phyloP scores from a whole-genome alignment of 2,329 filamentous ascomycete genomes.

The Macrophomina pseudophaseolina region DNA sequence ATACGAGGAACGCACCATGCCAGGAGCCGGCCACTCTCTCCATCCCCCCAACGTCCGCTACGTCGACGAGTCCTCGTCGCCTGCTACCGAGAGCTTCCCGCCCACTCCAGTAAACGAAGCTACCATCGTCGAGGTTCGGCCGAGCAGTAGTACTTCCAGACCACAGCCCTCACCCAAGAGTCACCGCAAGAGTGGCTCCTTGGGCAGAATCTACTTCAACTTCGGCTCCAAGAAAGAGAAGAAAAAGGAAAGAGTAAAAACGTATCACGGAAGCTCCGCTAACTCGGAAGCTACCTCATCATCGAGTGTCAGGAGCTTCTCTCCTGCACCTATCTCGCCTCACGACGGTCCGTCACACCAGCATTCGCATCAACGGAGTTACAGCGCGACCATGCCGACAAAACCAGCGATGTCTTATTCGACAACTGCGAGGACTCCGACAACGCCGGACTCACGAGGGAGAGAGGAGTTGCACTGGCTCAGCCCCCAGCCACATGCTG shows the following conservation, averaged over 20 bases:
- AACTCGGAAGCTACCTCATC: neutral
- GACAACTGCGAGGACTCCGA: neutral
- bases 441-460: neutral
- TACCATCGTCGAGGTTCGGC: conserved; percentile 6
- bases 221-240: conserved; percentile 14
- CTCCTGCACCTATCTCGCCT: conserved; percentile 5
- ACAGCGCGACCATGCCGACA: conserved; percentile 8
- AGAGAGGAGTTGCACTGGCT: conserved; percentile 16
- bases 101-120: conserved; percentile 14
- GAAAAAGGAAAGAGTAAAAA: conserved; percentile 6
- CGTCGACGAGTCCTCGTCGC: conserved; percentile 10
- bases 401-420: neutral
- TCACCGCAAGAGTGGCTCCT: conserved; percentile 2
- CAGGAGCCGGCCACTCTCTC: conserved; percentile 13
- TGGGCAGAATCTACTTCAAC: conserved; percentile 3
- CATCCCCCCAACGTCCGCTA: conserved; percentile 10
- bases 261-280: conserved; percentile 16
- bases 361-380: conserved; percentile 1
- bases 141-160: neutral
- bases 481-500: conserved; percentile 16
- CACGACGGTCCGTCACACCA: neutral
- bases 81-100: conserved; percentile 15
- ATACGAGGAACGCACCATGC: conserved; percentile 15
- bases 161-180: conserved; percentile 4
- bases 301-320: conserved; percentile 15